Base-by-base conservation (phyloP, 1,284 basidiomycete genomes). In the Naganishia liquefaciens region DNA sequence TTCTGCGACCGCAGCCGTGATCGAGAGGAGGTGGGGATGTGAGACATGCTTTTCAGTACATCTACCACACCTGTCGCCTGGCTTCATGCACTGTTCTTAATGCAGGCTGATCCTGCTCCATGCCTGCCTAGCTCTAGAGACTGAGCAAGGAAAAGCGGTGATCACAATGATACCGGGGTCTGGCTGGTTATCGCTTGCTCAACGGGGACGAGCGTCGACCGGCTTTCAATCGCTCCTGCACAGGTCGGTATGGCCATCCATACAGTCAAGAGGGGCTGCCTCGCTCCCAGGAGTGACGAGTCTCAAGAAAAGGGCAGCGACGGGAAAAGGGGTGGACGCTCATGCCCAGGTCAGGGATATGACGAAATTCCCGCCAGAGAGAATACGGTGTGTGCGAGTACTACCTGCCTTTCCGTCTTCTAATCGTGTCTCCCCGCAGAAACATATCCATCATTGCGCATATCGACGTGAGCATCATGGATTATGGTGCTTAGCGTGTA, bases 381-480 rank as follows among this genome's bases (percentile, higher is more conserved):
- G 60, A 33, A 58, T 65, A 19, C 49, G 63, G 63, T 64, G 44
- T n/a, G 63, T 42, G 4, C 17, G 13, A 47, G 17, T n/a, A 44
- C 23, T 19, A 19, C 40, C 21, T 51, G 10, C 37, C 9, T 21
- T 30, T 37, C 33, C 33, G 3, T 13, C 3, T 37, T 37, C 37
- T 42, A 28, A 37, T 27, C 21, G 51, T 47, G 25, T n/a, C 5
- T n/a, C 3, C 1, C 11, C 30, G 25, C 47, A 58, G 91, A 57
- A 96, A 96, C 77, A 91, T 97, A 74, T 93, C 91, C 4, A 92
- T 96, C 65, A 93, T 96, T 72, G 93, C 92, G 1, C 92, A 95
- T 76, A 94, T 94, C 70, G 91, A 80, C 30, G 88, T 88, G 72
- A 63, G 76, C 49, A 39, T 23, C 27, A 2, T 7, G 5, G 47